These are phyloP conservation scores for Coemansia sp. DNA, from an alignment of 192 early-diverging fungal species.

Conservation along the genomic window DNA sequence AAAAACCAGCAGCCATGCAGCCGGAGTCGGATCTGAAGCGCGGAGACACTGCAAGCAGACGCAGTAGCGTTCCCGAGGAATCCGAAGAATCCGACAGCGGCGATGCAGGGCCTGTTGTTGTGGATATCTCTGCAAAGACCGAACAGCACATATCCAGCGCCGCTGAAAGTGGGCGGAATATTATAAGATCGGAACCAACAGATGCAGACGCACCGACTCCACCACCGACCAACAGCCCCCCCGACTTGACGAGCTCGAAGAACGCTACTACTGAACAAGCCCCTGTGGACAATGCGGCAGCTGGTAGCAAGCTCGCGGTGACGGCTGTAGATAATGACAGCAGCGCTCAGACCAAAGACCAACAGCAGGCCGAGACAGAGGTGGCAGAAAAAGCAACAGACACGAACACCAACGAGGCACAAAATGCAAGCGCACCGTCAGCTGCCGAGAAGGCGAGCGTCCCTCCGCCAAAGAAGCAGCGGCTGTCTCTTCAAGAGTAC, in stretches of 20 bases:
- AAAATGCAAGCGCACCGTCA: neutral
- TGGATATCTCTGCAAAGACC: neutral
- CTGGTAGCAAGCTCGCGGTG: neutral
- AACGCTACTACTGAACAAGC: neutral
- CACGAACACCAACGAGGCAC: neutral
- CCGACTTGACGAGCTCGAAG: neutral
- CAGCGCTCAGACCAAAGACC: neutral
- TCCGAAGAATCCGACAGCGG: neutral
- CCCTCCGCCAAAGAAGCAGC: slow-evolving; percentile 38
- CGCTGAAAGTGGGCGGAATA: neutral
- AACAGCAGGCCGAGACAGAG: slow-evolving; percentile 11
- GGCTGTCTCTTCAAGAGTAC: slow-evolving; percentile 50
- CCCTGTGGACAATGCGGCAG: neutral
- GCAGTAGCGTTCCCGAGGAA: neutral
- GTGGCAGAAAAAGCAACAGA: neutral
- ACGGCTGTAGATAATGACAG: neutral
- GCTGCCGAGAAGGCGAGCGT: neutral
- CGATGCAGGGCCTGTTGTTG: neutral
- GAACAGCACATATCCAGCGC: neutral
- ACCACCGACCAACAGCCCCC: slow-evolving; percentile 17
- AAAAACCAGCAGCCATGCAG: neutral
- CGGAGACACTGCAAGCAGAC: neutral
- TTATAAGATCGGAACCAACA: slow-evolving; percentile 36
- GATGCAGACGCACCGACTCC: slow-evolving; percentile 48
- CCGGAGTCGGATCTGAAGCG: neutral